Evolutionary conservation across 2,329 filamentous ascomycete genomes (phyloP).

Genomic region (Akanthomyces uredinophilus): DNA sequence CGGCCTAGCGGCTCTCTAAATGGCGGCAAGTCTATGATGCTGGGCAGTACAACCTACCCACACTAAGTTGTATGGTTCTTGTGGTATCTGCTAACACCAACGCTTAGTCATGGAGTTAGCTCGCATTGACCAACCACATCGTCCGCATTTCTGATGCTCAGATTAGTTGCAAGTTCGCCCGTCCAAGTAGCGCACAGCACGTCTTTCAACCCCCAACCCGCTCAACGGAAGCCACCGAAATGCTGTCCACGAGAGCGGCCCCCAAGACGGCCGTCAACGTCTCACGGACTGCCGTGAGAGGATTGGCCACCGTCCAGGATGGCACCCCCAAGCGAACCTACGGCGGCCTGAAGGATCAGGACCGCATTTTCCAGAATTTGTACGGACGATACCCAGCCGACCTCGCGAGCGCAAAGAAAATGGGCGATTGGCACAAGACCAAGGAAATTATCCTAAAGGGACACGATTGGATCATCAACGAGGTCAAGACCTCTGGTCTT

Average conservation of each 20-base stretch:
- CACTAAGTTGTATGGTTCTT: not conserved
- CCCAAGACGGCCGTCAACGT: constrained; percentile 34
- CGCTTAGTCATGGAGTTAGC: constrained; percentile 25
- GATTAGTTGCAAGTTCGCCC: constrained; percentile 25
- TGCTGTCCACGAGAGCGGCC: constrained; percentile 42
- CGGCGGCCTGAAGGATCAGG: constrained; percentile 89
- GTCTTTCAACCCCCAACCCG: constrained; percentile 25
- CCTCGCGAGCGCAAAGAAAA: constrained; percentile 91
- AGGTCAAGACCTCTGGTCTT: constrained; percentile 94
- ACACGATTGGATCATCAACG: constrained; percentile 97
- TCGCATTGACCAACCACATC: constrained; percentile 39
- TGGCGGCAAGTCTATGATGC: not conserved
- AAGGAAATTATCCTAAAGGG: constrained; percentile 98
- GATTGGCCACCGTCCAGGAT: constrained; percentile 78
- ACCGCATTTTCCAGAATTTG: constrained; percentile 98
- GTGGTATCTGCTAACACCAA: constrained; percentile 27
- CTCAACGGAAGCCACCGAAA: constrained; percentile 31
- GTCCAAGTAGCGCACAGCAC: constrained; percentile 32
- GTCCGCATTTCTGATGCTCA: constrained; percentile 33
- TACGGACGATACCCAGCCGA: constrained; percentile 91
- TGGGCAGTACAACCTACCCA: not conserved
- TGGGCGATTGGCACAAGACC: constrained; percentile 99
- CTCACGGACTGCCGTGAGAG: constrained; percentile 50
- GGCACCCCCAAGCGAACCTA: constrained; percentile 65
- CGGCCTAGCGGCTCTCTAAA: not conserved